Percentiles rank a stretch among this genome's conserved stretches.
Evolutionary conservation across 257 asterid genomes (phyloP).

Genomic region (Solanum etuberosum): DNA sequence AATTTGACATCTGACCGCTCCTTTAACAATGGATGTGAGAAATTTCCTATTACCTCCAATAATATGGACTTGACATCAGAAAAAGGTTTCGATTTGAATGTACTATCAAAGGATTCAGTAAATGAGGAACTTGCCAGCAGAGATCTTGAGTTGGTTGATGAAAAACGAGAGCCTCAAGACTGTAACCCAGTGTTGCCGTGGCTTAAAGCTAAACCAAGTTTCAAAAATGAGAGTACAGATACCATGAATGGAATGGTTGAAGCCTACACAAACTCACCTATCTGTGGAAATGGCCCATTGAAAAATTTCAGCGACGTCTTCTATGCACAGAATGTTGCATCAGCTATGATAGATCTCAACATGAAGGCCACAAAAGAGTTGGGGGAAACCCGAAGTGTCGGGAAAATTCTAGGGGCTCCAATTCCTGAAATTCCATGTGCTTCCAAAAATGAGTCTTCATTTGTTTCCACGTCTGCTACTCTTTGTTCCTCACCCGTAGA

Average conservation of each 20-base stretch:
- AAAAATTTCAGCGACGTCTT: conserved; percentile 43
- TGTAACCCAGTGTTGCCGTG: conserved; percentile 45
- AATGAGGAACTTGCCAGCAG: conserved; percentile 21
- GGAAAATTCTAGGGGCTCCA: conserved; percentile 67
- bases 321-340: not conserved
- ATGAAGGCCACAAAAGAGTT: conserved; percentile 16
- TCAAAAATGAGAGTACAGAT: conserved; percentile 7
- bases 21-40: conserved; percentile 23
- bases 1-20: conserved; percentile 16
- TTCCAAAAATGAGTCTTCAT: conserved; percentile 19
- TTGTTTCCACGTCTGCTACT: conserved; percentile 26
- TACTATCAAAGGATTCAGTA: conserved; percentile 10
- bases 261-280: conserved; percentile 19
- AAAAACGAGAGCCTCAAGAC: conserved; percentile 25
- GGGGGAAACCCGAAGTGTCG: conserved; percentile 22
- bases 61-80: conserved; percentile 22
- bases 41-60: conserved; percentile 16
- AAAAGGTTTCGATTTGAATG: conserved; percentile 64
- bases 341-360: conserved; percentile 23
- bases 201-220: conserved; percentile 45
- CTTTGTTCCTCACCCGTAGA: conserved; percentile 12
- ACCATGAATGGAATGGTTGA: not conserved
- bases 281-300: conserved; percentile 16
- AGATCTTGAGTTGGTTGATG: conserved; percentile 22
- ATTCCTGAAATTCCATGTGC: conserved; percentile 37